Conservation (phyloP, 108 stramenopile species). For the Skeletonema marinoi region DNA sequence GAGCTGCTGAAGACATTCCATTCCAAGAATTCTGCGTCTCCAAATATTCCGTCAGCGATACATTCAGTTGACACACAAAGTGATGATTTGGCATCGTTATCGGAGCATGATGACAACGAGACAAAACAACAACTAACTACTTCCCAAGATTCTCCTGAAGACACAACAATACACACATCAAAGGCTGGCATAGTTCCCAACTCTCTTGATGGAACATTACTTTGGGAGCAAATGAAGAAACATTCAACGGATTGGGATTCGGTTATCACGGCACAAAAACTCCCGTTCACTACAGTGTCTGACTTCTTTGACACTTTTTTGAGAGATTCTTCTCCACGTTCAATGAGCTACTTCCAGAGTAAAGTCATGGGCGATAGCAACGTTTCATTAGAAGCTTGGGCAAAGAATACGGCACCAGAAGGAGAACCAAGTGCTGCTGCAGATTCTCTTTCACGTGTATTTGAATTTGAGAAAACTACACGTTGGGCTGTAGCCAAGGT, state of each 20-base stretch:
- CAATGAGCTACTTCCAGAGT: slow-evolving; percentile 21
- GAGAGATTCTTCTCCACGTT: slow-evolving; percentile 17
- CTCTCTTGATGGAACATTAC: neutral
- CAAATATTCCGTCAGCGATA: neutral
- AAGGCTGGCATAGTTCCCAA: neutral
- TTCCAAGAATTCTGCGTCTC: neutral
- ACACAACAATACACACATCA: neutral
- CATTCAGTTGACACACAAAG: neutral
- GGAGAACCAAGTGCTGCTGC: slow-evolving; percentile 2
- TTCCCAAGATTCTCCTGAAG: neutral
- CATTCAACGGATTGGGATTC: slow-evolving; percentile 13
- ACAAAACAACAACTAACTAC: neutral
- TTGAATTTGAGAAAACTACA: slow-evolving; percentile 31
- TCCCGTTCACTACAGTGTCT: slow-evolving; percentile 13
- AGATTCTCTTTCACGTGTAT: slow-evolving; percentile 13
- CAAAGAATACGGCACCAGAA: slow-evolving; percentile 18
- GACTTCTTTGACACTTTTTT: slow-evolving; percentile 36
- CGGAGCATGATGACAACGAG: neutral
- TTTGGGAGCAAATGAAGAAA: slow-evolving; percentile 16
- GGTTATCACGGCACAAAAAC: slow-evolving; percentile 6
- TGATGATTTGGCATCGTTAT: neutral
- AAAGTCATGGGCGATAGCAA: slow-evolving; percentile 58
- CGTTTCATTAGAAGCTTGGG: slow-evolving; percentile 26
- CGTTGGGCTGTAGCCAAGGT: slow-evolving; percentile 23
- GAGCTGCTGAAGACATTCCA: slow-evolving; percentile 9